Evolutionary conservation across 805 yeast species (phyloP), one percentile per base, ranked within the genome.

Genomic region (Spathaspora boniae): DNA sequence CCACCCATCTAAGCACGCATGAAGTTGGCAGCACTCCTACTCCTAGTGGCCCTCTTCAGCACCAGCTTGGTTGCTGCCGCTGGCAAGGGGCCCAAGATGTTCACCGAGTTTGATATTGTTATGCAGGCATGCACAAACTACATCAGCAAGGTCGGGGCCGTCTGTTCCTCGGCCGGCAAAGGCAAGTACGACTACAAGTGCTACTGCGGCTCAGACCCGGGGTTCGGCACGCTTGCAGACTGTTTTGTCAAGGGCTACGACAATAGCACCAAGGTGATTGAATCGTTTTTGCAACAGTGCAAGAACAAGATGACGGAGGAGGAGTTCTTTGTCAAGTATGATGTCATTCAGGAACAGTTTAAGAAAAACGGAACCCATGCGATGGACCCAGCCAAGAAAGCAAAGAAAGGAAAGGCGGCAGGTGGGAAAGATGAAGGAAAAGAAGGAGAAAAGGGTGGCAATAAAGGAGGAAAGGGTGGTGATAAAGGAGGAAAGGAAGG

Each of bases 201-300:
- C 24, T 45, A 30, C 16, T 52, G 57, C 39, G 30, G 30, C 8
- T 29, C 27, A 12, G 41, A 36, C 9, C 27, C 46, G 21, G 54
- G 53, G 1, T 51, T 52, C 26, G 55, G 53, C 9, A 46, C 51
- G 11, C 19, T 51, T 12, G 23, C 51, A 9, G 50, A 51, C 12
- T 52, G 57, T 36, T 41, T 51, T 14, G 46, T 52, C 11, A 41
- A 37, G 20, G 57, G 56, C 9, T 51, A 48, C 26, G 16, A 42
- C n/a, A 50, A 52, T 34, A 28, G 42, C 14, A 41, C 46, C 9
- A 28, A 31, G 5, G 26, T 37, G 11, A 42, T 52, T 12, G 24
- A 45, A 9, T 43, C 32, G 5, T 52, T 47, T 28, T 27, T 40
- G n/a, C 11, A 27, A 20, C 14, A 14, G 2, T 52, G 54, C 38